These are phyloP conservation scores for Debaryomyces udenii DNA, from an alignment of 1,139 yeast species.

Conservation along the genomic window DNA sequence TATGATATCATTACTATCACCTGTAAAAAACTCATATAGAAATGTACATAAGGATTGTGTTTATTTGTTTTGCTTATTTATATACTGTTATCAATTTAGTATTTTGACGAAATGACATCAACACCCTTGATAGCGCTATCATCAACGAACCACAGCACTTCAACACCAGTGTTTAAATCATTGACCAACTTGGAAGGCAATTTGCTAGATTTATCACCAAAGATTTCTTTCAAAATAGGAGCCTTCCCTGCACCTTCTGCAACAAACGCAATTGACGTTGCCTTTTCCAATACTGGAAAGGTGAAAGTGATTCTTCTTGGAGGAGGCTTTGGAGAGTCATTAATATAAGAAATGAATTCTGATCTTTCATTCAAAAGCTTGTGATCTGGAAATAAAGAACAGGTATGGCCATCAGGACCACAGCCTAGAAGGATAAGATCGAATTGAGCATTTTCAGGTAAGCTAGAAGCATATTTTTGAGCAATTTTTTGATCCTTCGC, in stretches of 20 bases:
- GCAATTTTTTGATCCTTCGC: constrained; percentile 54
- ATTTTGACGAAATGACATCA: constrained; percentile 50
- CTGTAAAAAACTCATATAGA: not conserved
- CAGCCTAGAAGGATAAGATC: constrained; percentile 71
- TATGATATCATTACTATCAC: too few species aligned
- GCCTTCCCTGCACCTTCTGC: constrained; percentile 91
- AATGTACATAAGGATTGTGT: not conserved
- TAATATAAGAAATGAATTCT: constrained; percentile 44
- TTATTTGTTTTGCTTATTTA: not conserved
- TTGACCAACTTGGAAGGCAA: constrained; percentile 82
- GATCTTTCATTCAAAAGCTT: constrained; percentile 44
- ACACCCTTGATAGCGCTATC: constrained; percentile 72
- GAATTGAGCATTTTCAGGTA: constrained; percentile 45
- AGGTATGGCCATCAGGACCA: constrained; percentile 83
- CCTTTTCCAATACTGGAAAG: constrained; percentile 60
- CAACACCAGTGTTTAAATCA: constrained; percentile 41
- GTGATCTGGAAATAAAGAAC: constrained; percentile 72
- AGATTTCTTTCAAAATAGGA: constrained; percentile 68
- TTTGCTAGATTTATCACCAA: constrained; percentile 49
- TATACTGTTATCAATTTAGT: constrained; percentile 21
- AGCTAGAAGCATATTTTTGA: constrained; percentile 44
- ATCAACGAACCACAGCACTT: constrained; percentile 82
- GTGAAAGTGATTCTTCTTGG: constrained; percentile 76
- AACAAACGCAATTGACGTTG: constrained; percentile 70
- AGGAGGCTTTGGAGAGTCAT: constrained; percentile 78